These are phyloP conservation scores for Coemansia sp. DNA, from an alignment of 192 early-diverging fungal species.

Conservation along the genomic window DNA sequence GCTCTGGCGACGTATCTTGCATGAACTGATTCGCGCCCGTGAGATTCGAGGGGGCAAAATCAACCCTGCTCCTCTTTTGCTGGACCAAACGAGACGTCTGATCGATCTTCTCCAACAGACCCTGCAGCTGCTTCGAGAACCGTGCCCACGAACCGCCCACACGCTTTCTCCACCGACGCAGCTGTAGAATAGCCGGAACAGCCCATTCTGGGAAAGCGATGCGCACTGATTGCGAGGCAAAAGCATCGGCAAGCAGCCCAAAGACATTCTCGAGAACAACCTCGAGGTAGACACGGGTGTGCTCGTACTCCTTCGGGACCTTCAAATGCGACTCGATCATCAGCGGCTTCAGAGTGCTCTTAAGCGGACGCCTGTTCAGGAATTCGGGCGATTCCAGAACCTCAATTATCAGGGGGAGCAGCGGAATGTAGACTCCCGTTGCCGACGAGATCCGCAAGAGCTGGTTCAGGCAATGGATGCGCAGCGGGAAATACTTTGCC, in stretches of 20 bases:
- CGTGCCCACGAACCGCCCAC: conserved; percentile 65
- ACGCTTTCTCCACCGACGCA: conserved; percentile 85
- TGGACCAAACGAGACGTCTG: conserved; percentile 78
- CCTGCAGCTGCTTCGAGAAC: conserved; percentile 78
- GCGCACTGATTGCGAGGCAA: conserved; percentile 67
- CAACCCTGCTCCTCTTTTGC: conserved; percentile 62
- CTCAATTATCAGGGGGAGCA: conserved; percentile 83
- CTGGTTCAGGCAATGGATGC: conserved; percentile 78
- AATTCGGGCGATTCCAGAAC: conserved; percentile 75
- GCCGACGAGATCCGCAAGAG: conserved; percentile 70
- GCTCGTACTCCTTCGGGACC: conserved; percentile 79
- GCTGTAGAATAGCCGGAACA: conserved; percentile 80
- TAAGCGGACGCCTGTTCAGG: conserved; percentile 66
- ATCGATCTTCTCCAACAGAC: conserved; percentile 85
- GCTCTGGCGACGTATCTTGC: conserved; percentile 34
- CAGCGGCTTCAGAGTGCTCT: conserved; percentile 82
- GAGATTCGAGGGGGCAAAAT: conserved; percentile 62
- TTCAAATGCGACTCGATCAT: conserved; percentile 78
- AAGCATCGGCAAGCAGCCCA: conserved; percentile 72
- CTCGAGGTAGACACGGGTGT: conserved; percentile 78
- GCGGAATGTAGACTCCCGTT: conserved; percentile 74
- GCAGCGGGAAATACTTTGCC: conserved; percentile 88
- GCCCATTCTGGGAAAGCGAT: conserved; percentile 95
- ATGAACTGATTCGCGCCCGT: conserved; percentile 54
- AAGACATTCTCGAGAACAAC: conserved; percentile 81